Evolutionary conservation across 805 yeast species (phyloP).

Genomic region (Helenozyma rhizophorensis): DNA sequence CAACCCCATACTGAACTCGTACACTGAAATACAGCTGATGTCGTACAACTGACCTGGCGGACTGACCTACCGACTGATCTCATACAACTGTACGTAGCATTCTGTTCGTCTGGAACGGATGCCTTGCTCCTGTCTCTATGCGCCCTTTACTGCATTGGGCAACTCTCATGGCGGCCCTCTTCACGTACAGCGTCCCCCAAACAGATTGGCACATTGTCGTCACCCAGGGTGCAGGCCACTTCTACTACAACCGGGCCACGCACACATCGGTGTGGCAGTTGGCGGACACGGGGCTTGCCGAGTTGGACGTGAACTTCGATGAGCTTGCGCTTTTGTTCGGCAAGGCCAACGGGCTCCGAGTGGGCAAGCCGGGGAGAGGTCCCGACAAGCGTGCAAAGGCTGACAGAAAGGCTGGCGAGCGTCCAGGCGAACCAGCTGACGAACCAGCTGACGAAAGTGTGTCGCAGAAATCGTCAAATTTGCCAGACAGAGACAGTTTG

Average conservation of each 20-base stretch:
- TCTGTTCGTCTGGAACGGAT: too few species aligned
- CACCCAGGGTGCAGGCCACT: constrained; percentile 24
- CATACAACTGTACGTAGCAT: too few species aligned
- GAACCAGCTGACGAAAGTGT: constrained; percentile 1
- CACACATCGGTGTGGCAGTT: constrained; percentile 32
- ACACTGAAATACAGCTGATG: too few species aligned
- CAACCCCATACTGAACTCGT: too few species aligned
- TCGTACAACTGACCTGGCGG: too few species aligned
- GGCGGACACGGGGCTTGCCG: constrained; percentile 18
- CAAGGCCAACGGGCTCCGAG: constrained; percentile 18
- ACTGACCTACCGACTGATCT: too few species aligned
- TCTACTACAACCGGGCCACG: constrained; percentile 23
- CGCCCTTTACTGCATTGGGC: too few species aligned
- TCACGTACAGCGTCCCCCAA: constrained; percentile 7
- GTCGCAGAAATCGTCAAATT: too few species aligned
- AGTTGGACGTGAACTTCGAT: constrained; percentile 26
- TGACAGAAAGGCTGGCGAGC: neutral
- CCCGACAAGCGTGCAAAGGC: constrained; percentile 1
- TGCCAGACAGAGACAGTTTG: too few species aligned
- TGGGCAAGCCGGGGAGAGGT: neutral
- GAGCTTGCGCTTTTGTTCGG: constrained; percentile 27
- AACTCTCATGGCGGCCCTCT: constrained; percentile 6
- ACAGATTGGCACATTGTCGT: constrained; percentile 28
- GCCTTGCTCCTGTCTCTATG: too few species aligned
- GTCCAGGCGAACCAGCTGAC: neutral